Conservation (phyloP, 1,284 basidiomycete species). For the Leucoagaricus sp. region DNA sequence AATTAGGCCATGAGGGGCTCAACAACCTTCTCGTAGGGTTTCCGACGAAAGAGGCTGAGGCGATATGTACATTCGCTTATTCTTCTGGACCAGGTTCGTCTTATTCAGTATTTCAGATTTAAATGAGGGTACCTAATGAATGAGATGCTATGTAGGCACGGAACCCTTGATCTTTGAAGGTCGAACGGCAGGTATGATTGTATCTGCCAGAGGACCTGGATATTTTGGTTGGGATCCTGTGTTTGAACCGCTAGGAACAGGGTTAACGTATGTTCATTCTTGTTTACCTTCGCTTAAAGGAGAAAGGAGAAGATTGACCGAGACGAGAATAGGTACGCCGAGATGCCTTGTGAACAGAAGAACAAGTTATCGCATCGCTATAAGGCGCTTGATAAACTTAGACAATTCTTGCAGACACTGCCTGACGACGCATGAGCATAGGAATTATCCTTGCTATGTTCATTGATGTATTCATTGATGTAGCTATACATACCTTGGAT, state of each 20-base stretch:
- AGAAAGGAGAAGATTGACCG: constrained; percentile 5
- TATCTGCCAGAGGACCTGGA: constrained; percentile 78
- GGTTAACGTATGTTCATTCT: constrained; percentile 64
- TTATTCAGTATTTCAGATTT: not conserved
- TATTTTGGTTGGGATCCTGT: constrained; percentile 92
- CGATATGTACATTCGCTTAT: constrained; percentile 96
- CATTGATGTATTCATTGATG: too few relatives aligned
- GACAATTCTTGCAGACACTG: constrained; percentile 54
- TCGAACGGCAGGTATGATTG: constrained; percentile 85
- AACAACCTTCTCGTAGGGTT: constrained; percentile 90
- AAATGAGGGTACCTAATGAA: not conserved
- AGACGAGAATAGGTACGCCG: constrained; percentile 75
- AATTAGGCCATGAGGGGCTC: constrained; percentile 85
- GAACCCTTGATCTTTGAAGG: constrained; percentile 93
- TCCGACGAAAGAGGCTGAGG: constrained; percentile 78
- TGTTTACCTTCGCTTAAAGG: not conserved
- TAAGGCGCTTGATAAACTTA: constrained; percentile 83
- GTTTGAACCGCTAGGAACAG: constrained; percentile 79
- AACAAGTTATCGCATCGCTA: constrained; percentile 91
- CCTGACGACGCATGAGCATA: constrained; percentile 1
- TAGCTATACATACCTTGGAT: too few relatives aligned
- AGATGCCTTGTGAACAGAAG: constrained; percentile 87
- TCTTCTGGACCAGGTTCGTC: constrained; percentile 71
- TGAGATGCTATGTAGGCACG: constrained; percentile 30
- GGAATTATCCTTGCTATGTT: too few relatives aligned